Evolutionary conservation across 2,329 filamentous ascomycete genomes (phyloP), one percentile per base, ranked within the genome.

Genomic region (Cladosporium sp.): DNA sequence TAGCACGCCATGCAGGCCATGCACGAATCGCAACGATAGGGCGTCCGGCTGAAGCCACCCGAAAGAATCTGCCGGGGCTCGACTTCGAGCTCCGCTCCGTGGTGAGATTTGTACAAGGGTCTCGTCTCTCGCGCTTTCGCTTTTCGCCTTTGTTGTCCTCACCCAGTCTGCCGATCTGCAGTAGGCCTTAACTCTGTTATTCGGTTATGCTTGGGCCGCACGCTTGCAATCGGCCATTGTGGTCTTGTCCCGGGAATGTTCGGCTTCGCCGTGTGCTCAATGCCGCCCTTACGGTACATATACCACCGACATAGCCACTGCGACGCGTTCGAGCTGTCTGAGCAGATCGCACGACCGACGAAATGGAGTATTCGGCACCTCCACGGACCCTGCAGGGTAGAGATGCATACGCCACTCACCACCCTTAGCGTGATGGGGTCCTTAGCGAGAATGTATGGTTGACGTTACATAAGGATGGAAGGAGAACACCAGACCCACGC

Each of bases 1-100:
- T 55, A 55, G 52, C 52, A 55, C 52, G 52, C 52, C 51, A 54
- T 54, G 51, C 28, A 52, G 15, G 49, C 49, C 49, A 54, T 54
- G 26, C 18, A 54, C 18, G 32, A 55, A 55, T 55, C 30, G 32
- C 30, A 55, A 12, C 26, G 28, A 30, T 32, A 55, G 52, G 52
- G 52, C 41, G 41, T 30, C 26, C 52, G 52, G 52, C 15, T 21
- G 5, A 7, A 30, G 51, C 51, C 51, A 28, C 10, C 52, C 52
- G 28, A 5, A 55, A n/a, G 32, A 34, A 21, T 55, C 34, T 55
- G 52, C 52, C 52, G 52, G 52, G 51, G 51, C 51, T 32, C 26
- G 51, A 54, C 38, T 44, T 44, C 38, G 38, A 44, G 38, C 38
- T 54, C 51, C 51, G 51, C 51, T 54, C 51, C 18, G 14, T 44